Conservation (phyloP, 2,329 filamentous ascomycete species). For the Hypoxylon sp. region DNA sequence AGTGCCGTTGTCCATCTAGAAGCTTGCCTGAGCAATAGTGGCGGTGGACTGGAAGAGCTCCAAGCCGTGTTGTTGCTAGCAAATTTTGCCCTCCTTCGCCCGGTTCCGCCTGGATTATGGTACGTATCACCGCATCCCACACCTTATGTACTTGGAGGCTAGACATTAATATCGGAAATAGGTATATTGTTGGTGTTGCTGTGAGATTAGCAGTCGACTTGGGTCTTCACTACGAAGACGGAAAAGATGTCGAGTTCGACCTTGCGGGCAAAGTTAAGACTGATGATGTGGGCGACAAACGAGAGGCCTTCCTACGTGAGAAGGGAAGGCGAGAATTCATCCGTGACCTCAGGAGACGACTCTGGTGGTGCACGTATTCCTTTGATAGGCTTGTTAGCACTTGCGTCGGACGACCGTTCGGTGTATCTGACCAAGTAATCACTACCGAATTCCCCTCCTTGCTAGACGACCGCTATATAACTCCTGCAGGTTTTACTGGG, state of each 20-base stretch:
- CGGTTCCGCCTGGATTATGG: slow-evolving; percentile 94
- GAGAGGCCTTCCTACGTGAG: slow-evolving; percentile 63
- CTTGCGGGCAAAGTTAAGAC: slow-evolving; percentile 62
- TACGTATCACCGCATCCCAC: slow-evolving; percentile 52
- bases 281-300: slow-evolving; percentile 54
- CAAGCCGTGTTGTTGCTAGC: slow-evolving; percentile 93
- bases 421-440: slow-evolving; percentile 95
- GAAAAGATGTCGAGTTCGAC: slow-evolving; percentile 73
- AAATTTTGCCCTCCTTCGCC: slow-evolving; percentile 90
- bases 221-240: slow-evolving; percentile 93
- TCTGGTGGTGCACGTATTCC: slow-evolving; percentile 98
- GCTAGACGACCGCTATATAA: slow-evolving; percentile 90
- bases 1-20: slow-evolving; percentile 94
- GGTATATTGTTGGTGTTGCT: slow-evolving; percentile 94
- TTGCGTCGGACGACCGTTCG: slow-evolving; percentile 92
- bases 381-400: slow-evolving; percentile 95
- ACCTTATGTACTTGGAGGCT: neutral
- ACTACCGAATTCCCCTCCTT: slow-evolving; percentile 94
- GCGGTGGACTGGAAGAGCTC: slow-evolving; percentile 91
- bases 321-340: slow-evolving; percentile 83
- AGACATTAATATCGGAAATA: slow-evolving; percentile 48
- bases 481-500: slow-evolving; percentile 78
- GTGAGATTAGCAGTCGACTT: slow-evolving; percentile 91
- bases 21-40: slow-evolving; percentile 84
- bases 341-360: slow-evolving; percentile 84